phyloP scores from a whole-genome alignment of 139 green algal species.

The Chlamydomonas incerta region DNA sequence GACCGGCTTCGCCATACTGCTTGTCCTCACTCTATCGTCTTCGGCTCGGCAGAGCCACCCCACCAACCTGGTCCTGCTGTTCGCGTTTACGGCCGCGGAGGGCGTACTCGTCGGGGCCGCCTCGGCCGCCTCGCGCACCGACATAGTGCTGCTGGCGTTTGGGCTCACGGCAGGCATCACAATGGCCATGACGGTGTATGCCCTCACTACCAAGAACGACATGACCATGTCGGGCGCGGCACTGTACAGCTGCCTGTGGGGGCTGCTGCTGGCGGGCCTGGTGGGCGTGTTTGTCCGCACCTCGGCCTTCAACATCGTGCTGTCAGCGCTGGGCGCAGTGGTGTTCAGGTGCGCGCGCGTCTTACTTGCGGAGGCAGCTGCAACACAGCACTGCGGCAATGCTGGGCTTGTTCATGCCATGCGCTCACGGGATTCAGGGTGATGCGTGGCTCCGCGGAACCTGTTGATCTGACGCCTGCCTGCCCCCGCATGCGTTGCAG shows the following conservation, averaged over 20 bases:
- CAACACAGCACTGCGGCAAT: too few species aligned
- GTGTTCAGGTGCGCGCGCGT: slow-evolving; percentile 29
- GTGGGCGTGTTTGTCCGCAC: slow-evolving; percentile 30
- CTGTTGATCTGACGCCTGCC: not conserved
- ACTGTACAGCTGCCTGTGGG: slow-evolving; percentile 40
- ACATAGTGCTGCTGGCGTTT: slow-evolving; percentile 39
- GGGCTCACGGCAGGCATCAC: slow-evolving; percentile 45
- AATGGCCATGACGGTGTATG: slow-evolving; percentile 31
- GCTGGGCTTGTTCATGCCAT: too few species aligned
- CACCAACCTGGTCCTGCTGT: slow-evolving; percentile 63
- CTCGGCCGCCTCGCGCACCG: not conserved
- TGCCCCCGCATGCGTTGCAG: not conserved
- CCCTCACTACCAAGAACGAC: slow-evolving; percentile 51
- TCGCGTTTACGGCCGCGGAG: slow-evolving; percentile 58
- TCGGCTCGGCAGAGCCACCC: slow-evolving; percentile 52
- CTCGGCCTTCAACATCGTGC: slow-evolving; percentile 21
- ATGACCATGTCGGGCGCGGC: slow-evolving; percentile 48
- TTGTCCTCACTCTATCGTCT: slow-evolving; percentile 46
- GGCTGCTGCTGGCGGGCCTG: slow-evolving; percentile 41
- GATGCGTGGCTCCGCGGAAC: too few species aligned
- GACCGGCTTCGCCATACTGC: slow-evolving; percentile 44
- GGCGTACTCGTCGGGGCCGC: slow-evolving; percentile 52
- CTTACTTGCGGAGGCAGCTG: not conserved
- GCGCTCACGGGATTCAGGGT: too few species aligned
- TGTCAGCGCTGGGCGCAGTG: slow-evolving; percentile 28